Evolutionary conservation across 73 alveolate species (phyloP).

Genomic region (Paramecium tetraurelia): DNA sequence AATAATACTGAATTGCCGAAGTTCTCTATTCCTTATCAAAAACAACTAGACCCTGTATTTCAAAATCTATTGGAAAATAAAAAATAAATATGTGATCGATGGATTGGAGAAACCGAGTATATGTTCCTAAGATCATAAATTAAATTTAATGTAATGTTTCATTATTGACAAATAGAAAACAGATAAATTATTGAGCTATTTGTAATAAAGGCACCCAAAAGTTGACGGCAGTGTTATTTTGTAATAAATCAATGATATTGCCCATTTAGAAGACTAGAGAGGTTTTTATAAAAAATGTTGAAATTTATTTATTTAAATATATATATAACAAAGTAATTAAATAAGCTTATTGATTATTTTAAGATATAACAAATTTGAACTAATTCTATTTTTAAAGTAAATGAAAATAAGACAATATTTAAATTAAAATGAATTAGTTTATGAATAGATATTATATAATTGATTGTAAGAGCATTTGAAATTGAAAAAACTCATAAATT

Average conservation of each 20-base stretch:
- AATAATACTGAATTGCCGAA: background rate
- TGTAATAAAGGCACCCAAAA: background rate
- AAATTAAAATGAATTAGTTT: no score
- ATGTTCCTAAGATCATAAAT: background rate
- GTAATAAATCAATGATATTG: slow-evolving; percentile 2
- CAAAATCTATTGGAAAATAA: background rate
- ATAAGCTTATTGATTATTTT: no score
- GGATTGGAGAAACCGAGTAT: slow-evolving; percentile 7
- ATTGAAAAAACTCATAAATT: background rate
- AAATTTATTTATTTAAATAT: background rate
- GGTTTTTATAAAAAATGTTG: background rate
- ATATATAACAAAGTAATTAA: background rate
- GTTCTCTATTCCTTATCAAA: background rate
- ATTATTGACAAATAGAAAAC: background rate
- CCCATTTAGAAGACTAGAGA: slow-evolving; percentile 8
- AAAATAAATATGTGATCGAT: background rate
- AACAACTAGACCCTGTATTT: background rate
- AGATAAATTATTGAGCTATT: background rate
- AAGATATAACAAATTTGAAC: no score
- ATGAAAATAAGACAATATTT: no score
- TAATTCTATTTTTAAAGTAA: no score
- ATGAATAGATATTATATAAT: no score
- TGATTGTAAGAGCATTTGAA: no score
- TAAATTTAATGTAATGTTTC: background rate
- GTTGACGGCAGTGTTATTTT: background rate